These are phyloP conservation scores for Achaetomiella virescens DNA, from an alignment of 495 filamentous ascomycete genomes.

Conservation along the genomic window DNA sequence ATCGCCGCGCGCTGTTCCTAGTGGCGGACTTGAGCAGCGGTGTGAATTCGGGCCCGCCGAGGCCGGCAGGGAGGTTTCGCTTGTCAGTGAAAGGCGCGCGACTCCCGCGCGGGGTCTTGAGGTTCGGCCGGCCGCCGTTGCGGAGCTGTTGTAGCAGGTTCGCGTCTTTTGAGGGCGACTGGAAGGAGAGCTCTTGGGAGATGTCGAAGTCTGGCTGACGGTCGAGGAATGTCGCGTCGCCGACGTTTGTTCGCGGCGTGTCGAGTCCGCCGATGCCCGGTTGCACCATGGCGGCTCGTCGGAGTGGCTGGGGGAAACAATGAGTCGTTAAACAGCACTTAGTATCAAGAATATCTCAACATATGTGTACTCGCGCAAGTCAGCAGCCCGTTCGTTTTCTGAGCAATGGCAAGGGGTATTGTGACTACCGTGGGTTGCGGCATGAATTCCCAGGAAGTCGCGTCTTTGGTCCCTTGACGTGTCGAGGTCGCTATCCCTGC, in stretches of 20 bases:
- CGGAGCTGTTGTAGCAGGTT: constrained; percentile 63
- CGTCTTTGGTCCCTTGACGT: background rate
- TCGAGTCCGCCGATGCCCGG: constrained; percentile 56
- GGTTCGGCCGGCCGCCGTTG: constrained; percentile 52
- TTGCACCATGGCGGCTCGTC: constrained; percentile 36
- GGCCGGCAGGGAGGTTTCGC: constrained; percentile 56
- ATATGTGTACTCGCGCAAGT: background rate
- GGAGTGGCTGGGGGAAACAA: background rate
- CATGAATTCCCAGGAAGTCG: constrained; percentile 1
- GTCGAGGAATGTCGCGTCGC: constrained; percentile 72
- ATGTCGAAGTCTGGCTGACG: constrained; percentile 66
- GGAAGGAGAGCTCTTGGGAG: constrained; percentile 77
- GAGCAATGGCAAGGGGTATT: background rate
- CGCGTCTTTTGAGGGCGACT: constrained; percentile 74
- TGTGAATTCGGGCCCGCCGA: constrained; percentile 77
- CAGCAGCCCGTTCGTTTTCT: background rate
- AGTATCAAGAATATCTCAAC: background rate
- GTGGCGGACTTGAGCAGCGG: constrained; percentile 87
- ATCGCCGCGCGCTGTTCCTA: constrained; percentile 64
- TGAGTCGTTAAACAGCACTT: background rate
- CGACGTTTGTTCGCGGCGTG: constrained; percentile 71
- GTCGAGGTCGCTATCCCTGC: background rate
- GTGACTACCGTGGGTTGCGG: background rate
- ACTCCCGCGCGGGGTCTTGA: constrained; percentile 61
- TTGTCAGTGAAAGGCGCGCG: constrained; percentile 61